These are phyloP conservation scores for Taphrina communis DNA, from an alignment of 1,139 yeast species.

Conservation along the genomic window DNA sequence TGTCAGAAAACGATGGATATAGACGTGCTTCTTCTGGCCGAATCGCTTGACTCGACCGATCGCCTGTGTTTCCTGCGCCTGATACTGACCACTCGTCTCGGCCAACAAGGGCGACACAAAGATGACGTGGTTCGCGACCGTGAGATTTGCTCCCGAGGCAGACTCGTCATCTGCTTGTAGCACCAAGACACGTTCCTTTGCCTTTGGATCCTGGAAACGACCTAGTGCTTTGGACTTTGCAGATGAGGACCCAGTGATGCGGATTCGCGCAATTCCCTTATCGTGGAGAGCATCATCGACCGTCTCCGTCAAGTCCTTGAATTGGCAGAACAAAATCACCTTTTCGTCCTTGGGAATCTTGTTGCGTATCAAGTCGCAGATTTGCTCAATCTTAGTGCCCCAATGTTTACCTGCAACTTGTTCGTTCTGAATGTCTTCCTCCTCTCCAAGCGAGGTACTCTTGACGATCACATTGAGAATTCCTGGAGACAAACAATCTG, in stretches of 20 bases:
- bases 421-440: constrained; percentile 24
- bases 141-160: constrained; percentile 43
- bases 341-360: constrained; percentile 39
- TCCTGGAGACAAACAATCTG: constrained; percentile 26
- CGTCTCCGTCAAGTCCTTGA: constrained; percentile 36
- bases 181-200: constrained; percentile 32
- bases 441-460: constrained; percentile 17
- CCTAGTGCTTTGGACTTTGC: constrained; percentile 25
- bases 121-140: constrained; percentile 43
- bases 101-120: constrained; percentile 41
- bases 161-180: constrained; percentile 42
- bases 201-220: constrained; percentile 34
- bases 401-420: constrained; percentile 19
- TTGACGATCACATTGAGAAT: constrained; percentile 29
- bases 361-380: constrained; percentile 23
- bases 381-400: constrained; percentile 41
- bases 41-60: constrained; percentile 42
- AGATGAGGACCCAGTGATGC: constrained; percentile 32
- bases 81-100: constrained; percentile 27
- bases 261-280: constrained; percentile 23
- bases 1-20: constrained; percentile 41
- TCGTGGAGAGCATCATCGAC: constrained; percentile 34
- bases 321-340: constrained; percentile 41
- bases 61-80: constrained; percentile 42
- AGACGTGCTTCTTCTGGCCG: constrained; percentile 39